Conservation (phyloP, 2,329 filamentous ascomycete genomes). For the Epichloe coenophiala region DNA sequence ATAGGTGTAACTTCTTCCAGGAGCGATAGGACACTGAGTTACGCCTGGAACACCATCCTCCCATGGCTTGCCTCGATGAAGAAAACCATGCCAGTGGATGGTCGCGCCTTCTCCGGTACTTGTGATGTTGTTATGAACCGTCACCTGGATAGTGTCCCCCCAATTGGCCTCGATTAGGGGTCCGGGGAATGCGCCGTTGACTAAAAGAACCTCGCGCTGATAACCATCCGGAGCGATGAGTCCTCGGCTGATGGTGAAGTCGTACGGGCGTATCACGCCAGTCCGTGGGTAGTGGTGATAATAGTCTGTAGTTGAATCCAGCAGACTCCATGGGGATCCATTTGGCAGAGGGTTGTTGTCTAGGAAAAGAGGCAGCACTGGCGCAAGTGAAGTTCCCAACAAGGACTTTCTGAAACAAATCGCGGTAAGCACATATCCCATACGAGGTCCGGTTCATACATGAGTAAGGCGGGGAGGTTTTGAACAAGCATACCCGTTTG, state of each 20-base stretch:
- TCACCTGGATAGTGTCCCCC: slow-evolving; percentile 52
- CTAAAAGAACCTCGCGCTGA: slow-evolving; percentile 37
- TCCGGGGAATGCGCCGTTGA: slow-evolving; percentile 54
- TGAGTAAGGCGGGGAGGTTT: not conserved
- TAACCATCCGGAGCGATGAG: slow-evolving; percentile 44
- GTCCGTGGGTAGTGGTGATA: slow-evolving; percentile 35
- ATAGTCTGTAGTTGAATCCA: slow-evolving; percentile 33
- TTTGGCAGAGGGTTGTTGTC: slow-evolving; percentile 34
- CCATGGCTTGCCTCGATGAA: slow-evolving; percentile 34
- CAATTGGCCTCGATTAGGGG: slow-evolving; percentile 49
- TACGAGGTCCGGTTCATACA: not conserved
- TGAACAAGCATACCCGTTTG: slow-evolving; percentile 23
- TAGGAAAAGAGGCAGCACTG: slow-evolving; percentile 28
- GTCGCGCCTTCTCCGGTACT: slow-evolving; percentile 31
- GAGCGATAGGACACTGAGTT: slow-evolving; percentile 53
- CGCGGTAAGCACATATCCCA: not conserved
- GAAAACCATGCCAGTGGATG: slow-evolving; percentile 42
- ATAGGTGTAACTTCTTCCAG: slow-evolving; percentile 42
- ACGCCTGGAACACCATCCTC: slow-evolving; percentile 40
- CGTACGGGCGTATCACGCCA: slow-evolving; percentile 40
- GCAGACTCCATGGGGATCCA: slow-evolving; percentile 38
- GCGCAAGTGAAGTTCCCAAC: slow-evolving; percentile 25
- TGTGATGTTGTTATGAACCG: slow-evolving; percentile 55
- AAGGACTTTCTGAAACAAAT: slow-evolving; percentile 20
- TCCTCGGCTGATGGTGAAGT: slow-evolving; percentile 38